Evolutionary conservation across 306 rosid species (phyloP).

Genomic region (Fragaria vesca): DNA sequence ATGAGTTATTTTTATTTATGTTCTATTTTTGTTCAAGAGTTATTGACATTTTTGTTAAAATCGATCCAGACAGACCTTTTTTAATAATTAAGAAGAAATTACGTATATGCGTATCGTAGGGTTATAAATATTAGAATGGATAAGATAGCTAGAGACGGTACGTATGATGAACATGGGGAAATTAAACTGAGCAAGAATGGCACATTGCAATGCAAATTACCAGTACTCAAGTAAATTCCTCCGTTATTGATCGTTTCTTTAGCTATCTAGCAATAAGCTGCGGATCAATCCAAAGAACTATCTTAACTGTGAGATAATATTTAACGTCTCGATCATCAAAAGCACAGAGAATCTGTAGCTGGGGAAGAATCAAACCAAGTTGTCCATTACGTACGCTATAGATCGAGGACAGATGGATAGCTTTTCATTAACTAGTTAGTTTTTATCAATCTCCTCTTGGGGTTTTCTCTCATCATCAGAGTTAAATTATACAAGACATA

Average conservation of each 20-base stretch:
- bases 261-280: not conserved
- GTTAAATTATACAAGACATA: not conserved
- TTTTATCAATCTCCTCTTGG: not conserved
- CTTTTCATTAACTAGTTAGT: not conserved
- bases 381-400: not conserved
- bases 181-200: not conserved
- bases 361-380: not conserved
- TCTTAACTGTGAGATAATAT: not conserved
- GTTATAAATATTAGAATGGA: not conserved
- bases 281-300: not conserved
- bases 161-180: not conserved
- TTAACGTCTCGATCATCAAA: not conserved
- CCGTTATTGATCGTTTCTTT: not conserved
- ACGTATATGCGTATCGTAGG: too few species aligned
- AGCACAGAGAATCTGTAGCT: not conserved
- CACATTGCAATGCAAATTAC: not conserved
- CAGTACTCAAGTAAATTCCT: not conserved
- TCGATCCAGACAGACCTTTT: too few species aligned
- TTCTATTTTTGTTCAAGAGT: too few species aligned
- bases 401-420: not conserved
- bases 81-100: too few species aligned
- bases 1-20: too few species aligned
- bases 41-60: too few species aligned
- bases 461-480: not conserved
- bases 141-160: not conserved